These are phyloP conservation scores for Hordeum marinum DNA, from an alignment of 176 grass and related monocot genomes.

Conservation along the genomic window DNA sequence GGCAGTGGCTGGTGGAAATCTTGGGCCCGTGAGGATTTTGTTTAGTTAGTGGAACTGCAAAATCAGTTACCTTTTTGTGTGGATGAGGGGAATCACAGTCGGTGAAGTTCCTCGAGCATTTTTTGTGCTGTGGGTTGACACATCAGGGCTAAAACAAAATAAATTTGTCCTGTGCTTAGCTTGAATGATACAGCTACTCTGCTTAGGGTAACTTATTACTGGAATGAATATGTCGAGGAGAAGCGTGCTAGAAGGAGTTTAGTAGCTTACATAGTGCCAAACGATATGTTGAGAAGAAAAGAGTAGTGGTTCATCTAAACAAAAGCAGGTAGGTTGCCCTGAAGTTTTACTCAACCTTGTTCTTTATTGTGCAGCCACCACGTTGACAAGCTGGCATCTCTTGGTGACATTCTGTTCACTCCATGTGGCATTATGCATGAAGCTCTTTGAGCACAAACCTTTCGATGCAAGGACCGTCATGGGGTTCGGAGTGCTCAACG, in stretches of 20 bases:
- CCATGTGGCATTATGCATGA: slow-evolving; percentile 90
- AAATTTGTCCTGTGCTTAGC: background rate
- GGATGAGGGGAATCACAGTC: background rate
- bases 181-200: background rate
- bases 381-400: slow-evolving; percentile 99
- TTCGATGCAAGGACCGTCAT: slow-evolving; percentile 91
- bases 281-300: background rate
- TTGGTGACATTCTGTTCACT: slow-evolving; percentile 97
- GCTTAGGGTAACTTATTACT: background rate
- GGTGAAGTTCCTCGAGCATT: background rate
- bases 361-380: slow-evolving; percentile 69
- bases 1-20: background rate
- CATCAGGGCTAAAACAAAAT: background rate
- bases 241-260: background rate
- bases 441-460: slow-evolving; percentile 97
- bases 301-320: background rate
- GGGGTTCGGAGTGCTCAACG: slow-evolving; percentile 95
- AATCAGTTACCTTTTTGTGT: background rate
- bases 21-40: background rate
- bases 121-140: background rate
- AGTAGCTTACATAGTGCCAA: slow-evolving; percentile 2
- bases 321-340: background rate
- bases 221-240: background rate
- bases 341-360: background rate
- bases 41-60: background rate